Conservation (phyloP, 169 alveolate genomes). For the Plasmodium vinckei region DNA sequence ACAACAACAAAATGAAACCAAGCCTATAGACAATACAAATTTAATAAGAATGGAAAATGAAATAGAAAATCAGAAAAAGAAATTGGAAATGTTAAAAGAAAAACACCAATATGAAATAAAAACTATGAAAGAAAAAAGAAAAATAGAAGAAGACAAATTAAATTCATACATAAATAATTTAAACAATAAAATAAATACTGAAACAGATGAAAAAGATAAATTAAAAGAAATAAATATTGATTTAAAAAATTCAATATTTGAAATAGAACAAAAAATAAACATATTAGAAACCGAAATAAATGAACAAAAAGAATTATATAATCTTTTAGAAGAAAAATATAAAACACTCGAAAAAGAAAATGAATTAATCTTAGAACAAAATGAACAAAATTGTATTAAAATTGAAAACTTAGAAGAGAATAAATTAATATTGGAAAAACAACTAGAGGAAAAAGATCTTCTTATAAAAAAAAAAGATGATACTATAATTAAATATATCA, state of each 20-base stretch:
- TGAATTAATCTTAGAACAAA: slow-evolving; percentile 25
- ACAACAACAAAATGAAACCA: neutral
- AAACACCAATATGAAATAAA: too few species aligned
- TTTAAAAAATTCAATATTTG: slow-evolving; percentile 12
- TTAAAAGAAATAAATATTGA: slow-evolving; percentile 13
- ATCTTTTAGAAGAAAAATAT: slow-evolving; percentile 33
- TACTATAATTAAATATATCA: slow-evolving; percentile 26
- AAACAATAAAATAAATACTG: slow-evolving; percentile 8
- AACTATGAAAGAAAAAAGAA: too few species aligned
- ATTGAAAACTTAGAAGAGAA: slow-evolving; percentile 17
- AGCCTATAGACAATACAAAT: neutral
- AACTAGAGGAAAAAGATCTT: slow-evolving; percentile 34
- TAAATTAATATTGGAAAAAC: slow-evolving; percentile 43
- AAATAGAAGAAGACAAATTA: too few species aligned
- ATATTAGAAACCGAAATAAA: slow-evolving; percentile 13
- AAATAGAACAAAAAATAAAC: slow-evolving; percentile 25
- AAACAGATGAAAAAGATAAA: slow-evolving; percentile 24
- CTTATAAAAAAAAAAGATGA: slow-evolving; percentile 53
- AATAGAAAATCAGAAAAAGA: neutral
- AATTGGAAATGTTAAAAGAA: neutral
- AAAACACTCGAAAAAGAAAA: slow-evolving; percentile 47
- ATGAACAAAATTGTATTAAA: slow-evolving; percentile 11
- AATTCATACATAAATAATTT: neutral
- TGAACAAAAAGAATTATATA: slow-evolving; percentile 29
- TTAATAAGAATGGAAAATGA: slow-evolving; percentile 5